phyloP scores from a whole-genome alignment of 73 alveolate species.

The Vitrella brassicaformis region DNA sequence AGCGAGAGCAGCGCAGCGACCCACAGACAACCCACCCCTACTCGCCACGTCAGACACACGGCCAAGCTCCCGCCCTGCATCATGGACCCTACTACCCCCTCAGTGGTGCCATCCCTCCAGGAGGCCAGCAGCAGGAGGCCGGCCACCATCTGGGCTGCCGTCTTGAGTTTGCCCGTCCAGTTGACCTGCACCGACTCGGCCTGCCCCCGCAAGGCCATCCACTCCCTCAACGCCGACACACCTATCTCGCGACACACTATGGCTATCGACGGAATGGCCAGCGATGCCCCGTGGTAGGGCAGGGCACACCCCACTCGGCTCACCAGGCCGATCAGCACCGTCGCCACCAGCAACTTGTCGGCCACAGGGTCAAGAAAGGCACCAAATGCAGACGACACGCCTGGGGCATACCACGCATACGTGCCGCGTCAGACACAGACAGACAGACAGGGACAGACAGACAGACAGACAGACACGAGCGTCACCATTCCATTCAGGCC shows the following conservation, averaged over 20 bases:
- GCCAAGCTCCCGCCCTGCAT: not conserved
- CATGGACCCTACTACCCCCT: not conserved
- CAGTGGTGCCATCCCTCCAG: slow-evolving; percentile 2
- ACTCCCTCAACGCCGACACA: slow-evolving; percentile 24
- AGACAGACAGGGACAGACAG: not conserved
- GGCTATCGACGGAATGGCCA: slow-evolving; percentile 11
- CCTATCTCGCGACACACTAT: slow-evolving; percentile 18
- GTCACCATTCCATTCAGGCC: too few species aligned
- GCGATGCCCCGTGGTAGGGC: not conserved
- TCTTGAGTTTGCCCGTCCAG: slow-evolving; percentile 2
- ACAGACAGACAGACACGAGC: not conserved
- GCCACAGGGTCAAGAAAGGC: slow-evolving; percentile 33
- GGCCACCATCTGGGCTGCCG: slow-evolving; percentile 9
- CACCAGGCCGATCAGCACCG: slow-evolving; percentile 10
- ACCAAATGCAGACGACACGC: slow-evolving; percentile 13
- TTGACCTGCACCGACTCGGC: too few species aligned
- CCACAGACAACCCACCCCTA: not conserved
- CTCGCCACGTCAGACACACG: not conserved
- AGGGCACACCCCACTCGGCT: not conserved
- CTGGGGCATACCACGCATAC: not conserved
- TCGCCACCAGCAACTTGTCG: slow-evolving; percentile 7
- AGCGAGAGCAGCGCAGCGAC: not conserved
- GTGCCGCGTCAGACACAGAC: not conserved
- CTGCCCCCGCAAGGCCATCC: slow-evolving; percentile 14
- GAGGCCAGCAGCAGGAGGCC: not conserved